Base-by-base conservation (phyloP, 768 basidiomycete genomes). In the Gymnopilus junonius region DNA sequence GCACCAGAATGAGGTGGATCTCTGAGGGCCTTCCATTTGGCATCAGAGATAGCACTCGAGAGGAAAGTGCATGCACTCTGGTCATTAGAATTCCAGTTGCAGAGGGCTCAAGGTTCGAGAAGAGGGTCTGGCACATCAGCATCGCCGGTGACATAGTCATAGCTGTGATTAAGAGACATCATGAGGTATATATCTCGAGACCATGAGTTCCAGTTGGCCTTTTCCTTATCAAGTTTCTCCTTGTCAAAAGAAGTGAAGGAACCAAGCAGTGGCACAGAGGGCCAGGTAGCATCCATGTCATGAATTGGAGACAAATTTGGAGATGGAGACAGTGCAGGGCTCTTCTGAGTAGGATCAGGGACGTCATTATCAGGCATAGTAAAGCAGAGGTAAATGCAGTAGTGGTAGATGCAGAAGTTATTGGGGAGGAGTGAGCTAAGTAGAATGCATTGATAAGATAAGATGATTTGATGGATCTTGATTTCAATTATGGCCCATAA, bases 1-100 rank as follows among this genome's bases (percentile, higher is more conserved):
- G 69, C 64, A 37, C 21, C 34, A 23, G 58, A 23, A 3, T 25
- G 4, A 11, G 43, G 27, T 1, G 40, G 27, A 10, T 42, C 20
- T 0, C 37, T 14, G 61, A 5, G 7, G n/a, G 43, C 23, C 40
- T 42, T 34, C 39, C 55, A 39, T 37, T 57, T n/a, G 1, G 40
- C 39, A 6, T 40, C 37, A 42, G 55, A 58, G 2, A 32, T 35
- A 8, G 46, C 35, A 12, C 8, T 2, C 10, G 29, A 29, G 20
- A 70, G n/a, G 21, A 58, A 59, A 1, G 58, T 54, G 32, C 53
- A 55, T 1, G 59, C 55, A 0, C 62, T 45, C 2, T 21, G 17
- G 29, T 67, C 53, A 58, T 70, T 70, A 12, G 17, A 27, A n/a
- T 53, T 55, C 69, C 69, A 70, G n/a, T 68, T 63, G 1, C 20